Conservation (phyloP, 257 asterid genomes). For the Petunia axillaris region DNA sequence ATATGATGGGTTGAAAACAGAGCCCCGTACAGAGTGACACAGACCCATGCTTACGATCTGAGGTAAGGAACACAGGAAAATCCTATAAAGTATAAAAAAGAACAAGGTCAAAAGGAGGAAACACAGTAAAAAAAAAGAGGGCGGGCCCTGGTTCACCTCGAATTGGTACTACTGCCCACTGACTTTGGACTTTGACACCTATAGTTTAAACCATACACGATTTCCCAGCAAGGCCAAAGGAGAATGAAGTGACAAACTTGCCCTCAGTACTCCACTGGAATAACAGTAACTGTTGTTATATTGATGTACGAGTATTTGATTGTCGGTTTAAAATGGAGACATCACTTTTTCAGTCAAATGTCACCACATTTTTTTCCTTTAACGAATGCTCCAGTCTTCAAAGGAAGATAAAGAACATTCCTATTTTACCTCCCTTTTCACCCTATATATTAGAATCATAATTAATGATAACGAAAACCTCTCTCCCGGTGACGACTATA, state of each 20-base stretch:
- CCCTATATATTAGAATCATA: background rate
- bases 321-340: slow-evolving; percentile 16
- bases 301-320: background rate
- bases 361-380: slow-evolving; percentile 35
- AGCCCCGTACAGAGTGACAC: slow-evolving; percentile 34
- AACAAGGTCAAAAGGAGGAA: slow-evolving; percentile 55
- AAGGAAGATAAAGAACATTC: slow-evolving; percentile 27
- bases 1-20: background rate
- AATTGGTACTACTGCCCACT: background rate
- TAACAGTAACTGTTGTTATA: background rate
- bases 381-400: slow-evolving; percentile 27
- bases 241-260: background rate
- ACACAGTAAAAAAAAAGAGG: slow-evolving; percentile 35
- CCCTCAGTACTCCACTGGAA: background rate
- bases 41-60: slow-evolving; percentile 56
- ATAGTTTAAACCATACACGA: slow-evolving; percentile 20
- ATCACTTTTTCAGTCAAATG: slow-evolving; percentile 38
- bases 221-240: background rate
- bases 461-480: background rate
- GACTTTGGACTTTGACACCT: slow-evolving; percentile 28
- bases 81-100: slow-evolving; percentile 37
- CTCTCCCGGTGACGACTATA: no score
- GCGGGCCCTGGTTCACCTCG: slow-evolving; percentile 14
- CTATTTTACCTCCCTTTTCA: background rate
- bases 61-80: slow-evolving; percentile 52